Base-by-base conservation (phyloP, 2,329 filamentous ascomycete species). In the Fusarium nematophilum region DNA sequence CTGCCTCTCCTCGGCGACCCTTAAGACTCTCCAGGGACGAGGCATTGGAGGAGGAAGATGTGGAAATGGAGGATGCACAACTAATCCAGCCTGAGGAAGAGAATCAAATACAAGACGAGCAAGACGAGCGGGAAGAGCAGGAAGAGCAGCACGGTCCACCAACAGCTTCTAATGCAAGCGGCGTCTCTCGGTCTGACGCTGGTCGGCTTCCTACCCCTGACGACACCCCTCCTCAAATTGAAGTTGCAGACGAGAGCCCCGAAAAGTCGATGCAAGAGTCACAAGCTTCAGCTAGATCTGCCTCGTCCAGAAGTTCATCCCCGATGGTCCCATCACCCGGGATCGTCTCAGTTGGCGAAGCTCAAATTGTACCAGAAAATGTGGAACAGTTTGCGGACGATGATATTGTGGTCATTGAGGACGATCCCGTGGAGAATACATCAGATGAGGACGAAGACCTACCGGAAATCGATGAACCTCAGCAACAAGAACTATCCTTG, bases 151-250 rank as follows among this genome's bases (percentile, higher is more conserved):
- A 44, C 5, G 53, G 33, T 5, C 53, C 38, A 25, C 52, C 27
- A 23, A 43, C 42, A 25, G 57, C 62, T 40, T 77, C 73, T 7
- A 71, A 72, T 57, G 69, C 53, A 58, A 73, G 64, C 61, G 62
- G 57, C 49, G 67, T 70, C 59, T 76, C 73, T 64, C 76, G 66
- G 66, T 76, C 73, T 57, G 77, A 75, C 33, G 73, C 75, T 21
- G 78, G 73, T 43, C 80, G 81, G 57, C 73, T 85, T 58, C 81
- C 82, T 56, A 84, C 82, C 33, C 83, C 83, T 47, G 83, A 85
- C 59, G 78, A 84, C 60, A 84, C 78, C 47, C 78, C 79, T 13
- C 78, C 79, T 2, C 76, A 79, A 17, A 53, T 66, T 13, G 69
- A 71, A 17, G 34, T 45, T 34, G 65, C 68, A 27, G 48, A 53